These are phyloP conservation scores for Proliferodiscus dingleyae DNA, from an alignment of 2,329 filamentous ascomycete species.

Conservation along the genomic window DNA sequence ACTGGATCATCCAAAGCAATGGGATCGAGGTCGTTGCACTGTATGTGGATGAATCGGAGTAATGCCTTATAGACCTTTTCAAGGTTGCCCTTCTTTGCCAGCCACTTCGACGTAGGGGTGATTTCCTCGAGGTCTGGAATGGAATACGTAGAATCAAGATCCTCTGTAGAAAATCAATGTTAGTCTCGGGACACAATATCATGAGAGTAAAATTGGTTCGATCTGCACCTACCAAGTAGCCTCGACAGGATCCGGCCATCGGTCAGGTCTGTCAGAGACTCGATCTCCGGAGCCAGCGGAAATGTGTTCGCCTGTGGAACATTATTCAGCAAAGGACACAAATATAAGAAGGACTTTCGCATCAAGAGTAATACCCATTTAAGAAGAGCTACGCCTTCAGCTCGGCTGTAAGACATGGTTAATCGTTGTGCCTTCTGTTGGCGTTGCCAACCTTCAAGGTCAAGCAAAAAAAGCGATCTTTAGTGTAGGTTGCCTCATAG, in stretches of 20 bases:
- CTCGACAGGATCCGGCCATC: slow-evolving; percentile 32
- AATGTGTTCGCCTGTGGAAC: slow-evolving; percentile 33
- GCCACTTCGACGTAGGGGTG: slow-evolving; percentile 33
- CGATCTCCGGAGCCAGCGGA: slow-evolving; percentile 26
- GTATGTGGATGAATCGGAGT: slow-evolving; percentile 49
- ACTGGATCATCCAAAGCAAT: slow-evolving; percentile 44
- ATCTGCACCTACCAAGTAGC: slow-evolving; percentile 38
- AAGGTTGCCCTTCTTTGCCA: slow-evolving; percentile 45
- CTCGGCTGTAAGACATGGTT: slow-evolving; percentile 24
- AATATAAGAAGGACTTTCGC: not conserved
- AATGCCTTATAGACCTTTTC: slow-evolving; percentile 51
- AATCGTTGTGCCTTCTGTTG: not conserved
- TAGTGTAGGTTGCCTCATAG: not conserved
- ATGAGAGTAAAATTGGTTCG: not conserved
- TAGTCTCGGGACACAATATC: slow-evolving; percentile 8
- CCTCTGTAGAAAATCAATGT: slow-evolving; percentile 47
- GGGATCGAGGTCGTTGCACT: slow-evolving; percentile 47
- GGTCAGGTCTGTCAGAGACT: slow-evolving; percentile 30
- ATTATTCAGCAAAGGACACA: slow-evolving; percentile 13
- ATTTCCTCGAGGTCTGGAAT: slow-evolving; percentile 46
- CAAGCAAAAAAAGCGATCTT: not conserved
- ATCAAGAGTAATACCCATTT: slow-evolving; percentile 43
- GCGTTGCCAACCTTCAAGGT: not conserved
- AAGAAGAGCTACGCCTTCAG: slow-evolving; percentile 50
- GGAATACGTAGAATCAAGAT: slow-evolving; percentile 54